These are phyloP conservation scores for Malania oleifera DNA, from an alignment of 164 flowering plant species.

Conservation along the genomic window DNA sequence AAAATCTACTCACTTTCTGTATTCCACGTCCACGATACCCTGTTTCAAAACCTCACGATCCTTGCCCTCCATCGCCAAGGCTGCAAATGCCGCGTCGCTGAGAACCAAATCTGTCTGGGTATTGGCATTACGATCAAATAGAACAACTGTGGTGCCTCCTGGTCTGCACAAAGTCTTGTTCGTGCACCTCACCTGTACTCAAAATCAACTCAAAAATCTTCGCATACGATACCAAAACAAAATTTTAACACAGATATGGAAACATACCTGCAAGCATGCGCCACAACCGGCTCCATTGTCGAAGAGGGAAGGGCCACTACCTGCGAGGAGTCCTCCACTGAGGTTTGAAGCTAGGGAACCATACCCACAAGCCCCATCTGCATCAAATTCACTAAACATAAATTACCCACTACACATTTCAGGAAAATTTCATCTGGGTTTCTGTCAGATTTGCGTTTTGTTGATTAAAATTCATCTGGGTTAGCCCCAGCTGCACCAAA, in stretches of 20 bases:
- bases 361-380: constrained; percentile 96
- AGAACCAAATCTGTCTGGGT: constrained; percentile 69
- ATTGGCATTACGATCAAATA: constrained; percentile 59
- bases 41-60: constrained; percentile 37
- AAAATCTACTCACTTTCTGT: constrained; percentile 48
- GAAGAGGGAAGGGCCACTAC: constrained; percentile 54
- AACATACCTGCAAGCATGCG: constrained; percentile 72
- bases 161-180: constrained; percentile 41
- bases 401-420: constrained; percentile 5
- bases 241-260: not conserved
- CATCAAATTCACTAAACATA: constrained; percentile 17
- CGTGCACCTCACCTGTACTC: constrained; percentile 72
- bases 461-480: not conserved
- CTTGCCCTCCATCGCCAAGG: constrained; percentile 61
- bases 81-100: constrained; percentile 59
- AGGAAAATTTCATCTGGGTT: not conserved
- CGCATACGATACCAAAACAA: not conserved
- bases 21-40: constrained; percentile 69
- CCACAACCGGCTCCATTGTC: constrained; percentile 90
- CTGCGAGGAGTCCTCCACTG: constrained; percentile 61
- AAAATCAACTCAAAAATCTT: not conserved
- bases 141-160: constrained; percentile 46
- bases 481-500: no score
- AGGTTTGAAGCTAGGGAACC: constrained; percentile 62
- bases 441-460: not conserved